Percentiles rank a stretch among this genome's conserved stretches.
These are phyloP conservation scores for Metschnikowia cubensis DNA, from an alignment of 805 yeast species.

Conservation along the genomic window DNA sequence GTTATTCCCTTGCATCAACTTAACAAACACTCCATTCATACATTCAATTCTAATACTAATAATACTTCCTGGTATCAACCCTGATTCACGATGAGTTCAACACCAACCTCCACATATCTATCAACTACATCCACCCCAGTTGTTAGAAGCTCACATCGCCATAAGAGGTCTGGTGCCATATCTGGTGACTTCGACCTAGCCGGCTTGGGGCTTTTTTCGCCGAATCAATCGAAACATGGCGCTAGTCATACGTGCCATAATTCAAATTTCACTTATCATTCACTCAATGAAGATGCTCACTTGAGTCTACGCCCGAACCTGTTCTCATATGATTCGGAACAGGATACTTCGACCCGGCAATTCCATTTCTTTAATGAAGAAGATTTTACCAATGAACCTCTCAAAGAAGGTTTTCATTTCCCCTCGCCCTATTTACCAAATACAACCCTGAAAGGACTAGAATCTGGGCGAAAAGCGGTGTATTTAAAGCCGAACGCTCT, in stretches of 20 bases:
- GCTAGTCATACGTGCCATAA: constrained; percentile 5
- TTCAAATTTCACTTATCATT: constrained; percentile 2
- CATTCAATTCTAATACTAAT: constrained; percentile 3
- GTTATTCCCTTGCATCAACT: not conserved
- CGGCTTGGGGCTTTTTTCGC: constrained; percentile 36
- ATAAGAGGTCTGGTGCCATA: constrained; percentile 82
- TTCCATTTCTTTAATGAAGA: constrained; percentile 34
- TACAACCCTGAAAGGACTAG: constrained; percentile 4
- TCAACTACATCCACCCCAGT: constrained; percentile 4
- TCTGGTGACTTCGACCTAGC: constrained; percentile 74
- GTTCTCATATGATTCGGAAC: constrained; percentile 11
- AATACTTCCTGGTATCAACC: not conserved
- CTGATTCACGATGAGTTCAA: not conserved
- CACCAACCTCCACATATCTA: constrained; percentile 5
- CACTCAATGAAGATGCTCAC: constrained; percentile 1
- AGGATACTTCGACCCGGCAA: constrained; percentile 20
- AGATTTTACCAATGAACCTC: constrained; percentile 27
- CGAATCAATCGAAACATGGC: constrained; percentile 15
- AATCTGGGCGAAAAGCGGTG: not conserved
- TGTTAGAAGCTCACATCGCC: constrained; percentile 49
- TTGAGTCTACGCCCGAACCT: constrained; percentile 11
- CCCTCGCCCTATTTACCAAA: constrained; percentile 18
- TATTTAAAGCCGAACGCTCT: constrained; percentile 13
- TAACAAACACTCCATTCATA: not conserved
- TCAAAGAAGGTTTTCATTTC: constrained; percentile 24